Base-by-base conservation (phyloP, 2,329 filamentous ascomycete genomes). In the Beauveria medogensis region DNA sequence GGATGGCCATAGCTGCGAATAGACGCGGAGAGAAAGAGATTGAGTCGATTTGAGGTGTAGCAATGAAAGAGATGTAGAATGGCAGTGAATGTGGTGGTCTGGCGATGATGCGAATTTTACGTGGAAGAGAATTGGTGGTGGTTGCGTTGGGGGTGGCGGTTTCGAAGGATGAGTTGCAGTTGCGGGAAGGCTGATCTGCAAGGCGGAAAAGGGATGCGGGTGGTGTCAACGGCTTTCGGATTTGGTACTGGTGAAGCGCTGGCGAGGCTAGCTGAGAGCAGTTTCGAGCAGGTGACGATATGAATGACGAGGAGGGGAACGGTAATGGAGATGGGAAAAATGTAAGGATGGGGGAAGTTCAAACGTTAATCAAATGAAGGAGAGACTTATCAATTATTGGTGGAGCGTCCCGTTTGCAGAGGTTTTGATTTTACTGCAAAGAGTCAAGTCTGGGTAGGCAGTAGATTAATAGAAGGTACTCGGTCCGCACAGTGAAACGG, bases 1-100 rank as follows among this genome's bases (percentile, higher is more conserved):
- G 73, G 57, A 78, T 77, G 46, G 75, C 70, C 75, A 78, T 78
- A 65, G n/a, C 18, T 43, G 43, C 80, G 44, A 24, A 30, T 14
- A 43, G 37, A 37, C 6, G 22, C 2, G 37, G n/a, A 53, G 26
- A 28, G 18, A 12, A 14, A 44, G 16, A 6, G 43, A 18, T 24
- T 24, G 30, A 51, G 6, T 5, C 14, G 28, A 24, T 5, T 46
- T 8, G 57, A 52, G 37, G 22, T 26, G 40, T 55, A 28, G 20
- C 12, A 14, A 18, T 30, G 16, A 47, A 20, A 28, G 20, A 50
- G 30, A 22, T 22, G 41, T 16, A 37, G 26, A 20, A 24, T n/a
- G 7, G 18, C 22, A 12, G 41, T 20, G 28, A 46, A 5, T 22
- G 30, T 52, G 50, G 51, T 43, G 55, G 43, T 43, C 18, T 55